These are phyloP conservation scores for Orbilia quercus DNA, from an alignment of 2,329 filamentous ascomycete genomes.

Conservation along the genomic window DNA sequence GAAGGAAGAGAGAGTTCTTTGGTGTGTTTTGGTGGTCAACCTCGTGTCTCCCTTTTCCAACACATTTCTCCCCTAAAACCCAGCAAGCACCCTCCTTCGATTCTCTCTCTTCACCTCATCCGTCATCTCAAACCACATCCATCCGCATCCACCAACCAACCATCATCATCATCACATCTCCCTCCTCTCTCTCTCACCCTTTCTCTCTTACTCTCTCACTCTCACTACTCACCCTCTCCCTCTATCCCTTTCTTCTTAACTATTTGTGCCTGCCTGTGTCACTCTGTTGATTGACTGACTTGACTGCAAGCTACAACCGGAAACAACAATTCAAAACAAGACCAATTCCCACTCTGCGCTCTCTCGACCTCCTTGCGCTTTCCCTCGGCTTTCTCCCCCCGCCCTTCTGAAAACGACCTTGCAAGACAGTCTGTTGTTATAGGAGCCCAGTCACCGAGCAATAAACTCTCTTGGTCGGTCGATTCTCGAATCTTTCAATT, in stretches of 20 bases:
- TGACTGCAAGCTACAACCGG: slow-evolving; percentile 51
- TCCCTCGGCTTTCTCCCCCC: too few relatives aligned
- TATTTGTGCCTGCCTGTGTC: slow-evolving; percentile 45
- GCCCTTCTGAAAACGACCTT: slow-evolving; percentile 34
- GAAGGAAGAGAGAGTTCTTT: not conserved
- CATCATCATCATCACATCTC: too few relatives aligned
- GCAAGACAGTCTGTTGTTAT: slow-evolving; percentile 1
- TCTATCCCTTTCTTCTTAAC: slow-evolving; percentile 39
- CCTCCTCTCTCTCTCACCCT: too few relatives aligned
- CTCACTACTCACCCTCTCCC: too few relatives aligned
- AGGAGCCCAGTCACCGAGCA: not conserved
- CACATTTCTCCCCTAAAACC: slow-evolving; percentile 51
- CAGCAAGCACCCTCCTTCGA: slow-evolving; percentile 48
- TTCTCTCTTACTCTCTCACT: too few relatives aligned
- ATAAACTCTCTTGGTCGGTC: slow-evolving; percentile 1
- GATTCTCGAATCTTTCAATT: slow-evolving; percentile 23
- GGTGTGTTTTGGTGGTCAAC: not conserved
- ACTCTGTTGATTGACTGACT: too few relatives aligned
- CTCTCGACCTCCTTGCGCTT: slow-evolving; percentile 37
- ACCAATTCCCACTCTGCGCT: slow-evolving; percentile 28
- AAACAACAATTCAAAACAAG: slow-evolving; percentile 38
- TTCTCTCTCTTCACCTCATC: slow-evolving; percentile 44
- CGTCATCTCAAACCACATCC: slow-evolving; percentile 35
- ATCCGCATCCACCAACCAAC: too few relatives aligned
- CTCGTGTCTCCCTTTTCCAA: slow-evolving; percentile 15